Conservation (phyloP, 1,284 basidiomycete species). For the Coriolopsis trogii region DNA sequence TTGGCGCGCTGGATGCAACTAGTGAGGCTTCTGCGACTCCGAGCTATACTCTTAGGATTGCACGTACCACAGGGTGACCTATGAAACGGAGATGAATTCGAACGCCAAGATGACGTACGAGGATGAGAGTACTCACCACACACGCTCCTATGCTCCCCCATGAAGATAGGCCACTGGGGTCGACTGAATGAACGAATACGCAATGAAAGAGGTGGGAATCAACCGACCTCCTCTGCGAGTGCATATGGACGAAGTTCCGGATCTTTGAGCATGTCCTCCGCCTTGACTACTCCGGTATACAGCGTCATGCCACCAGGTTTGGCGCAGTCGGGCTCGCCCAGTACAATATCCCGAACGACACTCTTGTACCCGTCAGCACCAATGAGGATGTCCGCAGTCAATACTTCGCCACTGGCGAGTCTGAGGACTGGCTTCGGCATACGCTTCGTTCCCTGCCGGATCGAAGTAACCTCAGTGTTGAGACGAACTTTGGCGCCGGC, state of each 20-base stretch:
- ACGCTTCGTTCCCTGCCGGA: conserved; percentile 29
- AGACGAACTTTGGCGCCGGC: conserved; percentile 46
- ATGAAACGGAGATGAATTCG: background rate
- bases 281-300: conserved; percentile 25
- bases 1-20: conserved; percentile 16
- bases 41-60: background rate
- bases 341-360: conserved; percentile 33
- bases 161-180: conserved; percentile 26
- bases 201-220: background rate
- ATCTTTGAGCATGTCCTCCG: conserved; percentile 25
- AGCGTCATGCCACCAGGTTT: conserved; percentile 20
- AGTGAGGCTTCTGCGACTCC: background rate
- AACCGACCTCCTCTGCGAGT: conserved; percentile 22
- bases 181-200: background rate
- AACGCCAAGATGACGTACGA: background rate
- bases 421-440: conserved; percentile 32
- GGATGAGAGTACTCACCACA: conserved; percentile 20
- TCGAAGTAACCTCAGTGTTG: conserved; percentile 37
- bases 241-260: conserved; percentile 20
- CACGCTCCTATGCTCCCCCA: conserved; percentile 25
- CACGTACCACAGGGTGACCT: conserved; percentile 32
- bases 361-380: conserved; percentile 44
- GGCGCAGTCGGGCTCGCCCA: conserved; percentile 17
- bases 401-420: conserved; percentile 39
- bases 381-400: conserved; percentile 42